phyloP scores from a whole-genome alignment of 176 grass and related monocot genomes.

The Oropetium thomaeum region DNA sequence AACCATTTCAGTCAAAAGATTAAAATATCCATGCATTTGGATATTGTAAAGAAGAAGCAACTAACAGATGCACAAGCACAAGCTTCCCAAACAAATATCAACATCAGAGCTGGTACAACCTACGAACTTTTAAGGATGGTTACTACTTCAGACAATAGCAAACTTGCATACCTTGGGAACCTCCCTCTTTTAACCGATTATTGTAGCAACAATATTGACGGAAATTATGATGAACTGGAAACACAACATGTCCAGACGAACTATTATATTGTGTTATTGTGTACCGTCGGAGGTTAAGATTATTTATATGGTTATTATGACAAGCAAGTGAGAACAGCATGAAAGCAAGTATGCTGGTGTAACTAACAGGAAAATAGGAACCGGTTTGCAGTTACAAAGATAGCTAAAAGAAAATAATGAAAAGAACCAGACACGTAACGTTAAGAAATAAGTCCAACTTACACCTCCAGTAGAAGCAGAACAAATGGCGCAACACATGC shows the following conservation, averaged over 20 bases:
- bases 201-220: not conserved
- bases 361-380: slow-evolving; percentile 21
- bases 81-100: not conserved
- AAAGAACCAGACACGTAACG: too few species aligned
- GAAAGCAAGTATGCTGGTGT: slow-evolving; percentile 25
- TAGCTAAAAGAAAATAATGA: not conserved
- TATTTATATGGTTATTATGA: not conserved
- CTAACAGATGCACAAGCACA: not conserved
- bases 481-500: not conserved
- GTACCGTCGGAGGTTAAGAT: not conserved
- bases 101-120: not conserved
- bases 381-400: not conserved
- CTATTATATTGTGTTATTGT: too few species aligned
- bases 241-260: not conserved
- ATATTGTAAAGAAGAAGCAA: slow-evolving; percentile 27
- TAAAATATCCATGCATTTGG: not conserved
- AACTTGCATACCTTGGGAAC: not conserved
- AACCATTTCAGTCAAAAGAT: slow-evolving; percentile 12
- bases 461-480: not conserved
- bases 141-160: not conserved
- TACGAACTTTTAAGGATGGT: not conserved
- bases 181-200: not conserved
- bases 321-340: not conserved
- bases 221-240: slow-evolving; percentile 13
- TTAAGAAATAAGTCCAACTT: too few species aligned